A percentile compares a stretch with the other conserved stretches of the same genome.
These are phyloP conservation scores for Panicum hallii DNA, from an alignment of 202 grass and related monocot genomes.

Conservation along the genomic window DNA sequence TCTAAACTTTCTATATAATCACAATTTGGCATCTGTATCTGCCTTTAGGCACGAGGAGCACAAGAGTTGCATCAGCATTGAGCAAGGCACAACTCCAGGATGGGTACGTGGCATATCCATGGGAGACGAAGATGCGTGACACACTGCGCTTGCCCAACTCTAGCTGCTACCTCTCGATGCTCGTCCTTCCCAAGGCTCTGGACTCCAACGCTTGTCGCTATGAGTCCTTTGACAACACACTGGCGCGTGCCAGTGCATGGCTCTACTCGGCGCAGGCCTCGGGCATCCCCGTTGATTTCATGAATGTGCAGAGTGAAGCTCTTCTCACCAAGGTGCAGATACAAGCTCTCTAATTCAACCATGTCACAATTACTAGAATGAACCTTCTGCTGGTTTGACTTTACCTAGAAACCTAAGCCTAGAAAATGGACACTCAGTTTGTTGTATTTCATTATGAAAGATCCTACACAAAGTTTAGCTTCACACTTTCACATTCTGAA, in stretches of 20 bases:
- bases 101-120: constrained; percentile 76
- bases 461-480: background rate
- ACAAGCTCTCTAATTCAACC: constrained; percentile 7
- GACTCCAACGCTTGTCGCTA: constrained; percentile 60
- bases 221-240: constrained; percentile 76
- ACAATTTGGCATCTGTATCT: constrained; percentile 2
- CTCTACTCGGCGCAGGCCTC: constrained; percentile 59
- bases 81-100: constrained; percentile 79
- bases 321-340: constrained; percentile 79
- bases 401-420: background rate
- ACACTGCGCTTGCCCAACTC: constrained; percentile 44
- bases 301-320: constrained; percentile 80
- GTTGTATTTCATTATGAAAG: background rate
- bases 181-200: constrained; percentile 68
- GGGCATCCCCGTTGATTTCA: constrained; percentile 65
- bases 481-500: constrained; percentile 8
- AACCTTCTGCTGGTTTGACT: constrained; percentile 17
- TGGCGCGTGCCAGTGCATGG: constrained; percentile 71
- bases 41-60: constrained; percentile 65
- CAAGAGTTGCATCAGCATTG: constrained; percentile 73
- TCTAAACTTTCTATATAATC: background rate
- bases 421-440: constrained; percentile 7
- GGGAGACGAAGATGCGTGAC: constrained; percentile 85
- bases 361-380: constrained; percentile 12
- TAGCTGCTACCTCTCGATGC: constrained; percentile 68